A percentile compares a stretch with the other conserved stretches of the same genome.
Conservation (phyloP, 2,329 filamentous ascomycete genomes). For the Pseudogymnoascus sp. region DNA sequence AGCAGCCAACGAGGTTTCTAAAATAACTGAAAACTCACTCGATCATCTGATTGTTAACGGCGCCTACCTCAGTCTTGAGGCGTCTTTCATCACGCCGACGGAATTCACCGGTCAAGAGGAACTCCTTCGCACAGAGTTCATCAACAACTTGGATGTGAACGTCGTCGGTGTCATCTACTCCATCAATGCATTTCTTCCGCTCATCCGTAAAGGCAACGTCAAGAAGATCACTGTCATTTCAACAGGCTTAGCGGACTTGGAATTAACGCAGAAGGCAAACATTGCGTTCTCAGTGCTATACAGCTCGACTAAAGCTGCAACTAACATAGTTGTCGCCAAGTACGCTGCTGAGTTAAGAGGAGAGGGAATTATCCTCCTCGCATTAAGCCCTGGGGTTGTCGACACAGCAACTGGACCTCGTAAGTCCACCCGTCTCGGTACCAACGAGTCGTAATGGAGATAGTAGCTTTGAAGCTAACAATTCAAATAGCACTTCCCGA, state of each 20-base stretch:
- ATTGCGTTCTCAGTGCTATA: constrained; percentile 37
- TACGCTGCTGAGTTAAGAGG: constrained; percentile 39
- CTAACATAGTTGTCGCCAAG: constrained; percentile 48
- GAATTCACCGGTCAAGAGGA: constrained; percentile 15
- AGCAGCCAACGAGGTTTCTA: constrained; percentile 13
- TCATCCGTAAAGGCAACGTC: constrained; percentile 40
- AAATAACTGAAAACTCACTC: constrained; percentile 23
- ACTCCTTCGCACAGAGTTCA: constrained; percentile 31
- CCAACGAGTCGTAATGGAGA: background rate
- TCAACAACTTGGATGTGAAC: constrained; percentile 38
- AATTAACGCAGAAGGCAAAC: constrained; percentile 33
- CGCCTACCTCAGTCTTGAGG: constrained; percentile 17
- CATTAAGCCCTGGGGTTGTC: constrained; percentile 45
- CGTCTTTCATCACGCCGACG: constrained; percentile 18
- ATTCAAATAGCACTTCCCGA: constrained; percentile 1
- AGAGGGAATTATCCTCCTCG: constrained; percentile 46
- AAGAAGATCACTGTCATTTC: constrained; percentile 51
- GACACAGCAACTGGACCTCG: constrained; percentile 30
- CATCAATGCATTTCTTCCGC: constrained; percentile 45
- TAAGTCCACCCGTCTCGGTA: background rate
- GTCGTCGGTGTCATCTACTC: constrained; percentile 46
- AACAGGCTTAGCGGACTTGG: constrained; percentile 41
- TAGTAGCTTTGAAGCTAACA: background rate
- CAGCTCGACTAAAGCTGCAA: constrained; percentile 42
- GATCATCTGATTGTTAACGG: constrained; percentile 27